These are phyloP conservation scores for Aspergillus coremiiformis DNA, from an alignment of 495 filamentous ascomycete species.

Conservation along the genomic window DNA sequence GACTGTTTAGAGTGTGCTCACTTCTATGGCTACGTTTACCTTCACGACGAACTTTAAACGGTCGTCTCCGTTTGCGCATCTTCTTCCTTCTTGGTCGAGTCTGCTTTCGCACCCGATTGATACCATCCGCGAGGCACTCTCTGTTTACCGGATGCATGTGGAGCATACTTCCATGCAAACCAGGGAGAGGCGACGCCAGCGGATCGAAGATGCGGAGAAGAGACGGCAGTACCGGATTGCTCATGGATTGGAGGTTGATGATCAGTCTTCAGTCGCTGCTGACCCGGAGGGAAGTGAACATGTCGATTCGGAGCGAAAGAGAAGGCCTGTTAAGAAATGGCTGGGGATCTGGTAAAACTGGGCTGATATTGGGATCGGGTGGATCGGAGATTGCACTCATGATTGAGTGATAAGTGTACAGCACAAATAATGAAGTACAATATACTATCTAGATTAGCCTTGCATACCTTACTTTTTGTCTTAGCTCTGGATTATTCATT, in stretches of 20 bases:
- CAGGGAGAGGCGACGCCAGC: slow-evolving; percentile 55
- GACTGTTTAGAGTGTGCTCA: slow-evolving; percentile 52
- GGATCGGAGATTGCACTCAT: not conserved
- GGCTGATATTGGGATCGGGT: not conserved
- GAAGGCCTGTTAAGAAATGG: slow-evolving; percentile 52
- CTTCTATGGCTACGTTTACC: slow-evolving; percentile 57
- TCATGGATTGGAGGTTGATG: slow-evolving; percentile 59
- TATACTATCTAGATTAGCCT: not conserved
- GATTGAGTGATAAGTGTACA: not conserved
- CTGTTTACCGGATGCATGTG: slow-evolving; percentile 65
- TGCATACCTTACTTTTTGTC: not conserved
- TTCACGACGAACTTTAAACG: slow-evolving; percentile 62
- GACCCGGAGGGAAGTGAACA: slow-evolving; percentile 18
- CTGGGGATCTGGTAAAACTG: slow-evolving; percentile 51
- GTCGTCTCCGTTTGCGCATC: slow-evolving; percentile 62
- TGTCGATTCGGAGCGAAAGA: slow-evolving; percentile 41
- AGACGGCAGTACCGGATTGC: slow-evolving; percentile 69
- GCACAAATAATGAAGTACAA: not conserved
- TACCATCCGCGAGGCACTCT: slow-evolving; percentile 47
- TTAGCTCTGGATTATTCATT: not conserved
- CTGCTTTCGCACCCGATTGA: slow-evolving; percentile 56
- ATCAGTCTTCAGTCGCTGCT: slow-evolving; percentile 26
- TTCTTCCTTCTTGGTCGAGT: slow-evolving; percentile 56
- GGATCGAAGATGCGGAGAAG: slow-evolving; percentile 74
- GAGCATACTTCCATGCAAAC: slow-evolving; percentile 54